These are phyloP conservation scores for Penicillium sp. DNA, from an alignment of 2,329 filamentous ascomycete genomes.

Conservation along the genomic window DNA sequence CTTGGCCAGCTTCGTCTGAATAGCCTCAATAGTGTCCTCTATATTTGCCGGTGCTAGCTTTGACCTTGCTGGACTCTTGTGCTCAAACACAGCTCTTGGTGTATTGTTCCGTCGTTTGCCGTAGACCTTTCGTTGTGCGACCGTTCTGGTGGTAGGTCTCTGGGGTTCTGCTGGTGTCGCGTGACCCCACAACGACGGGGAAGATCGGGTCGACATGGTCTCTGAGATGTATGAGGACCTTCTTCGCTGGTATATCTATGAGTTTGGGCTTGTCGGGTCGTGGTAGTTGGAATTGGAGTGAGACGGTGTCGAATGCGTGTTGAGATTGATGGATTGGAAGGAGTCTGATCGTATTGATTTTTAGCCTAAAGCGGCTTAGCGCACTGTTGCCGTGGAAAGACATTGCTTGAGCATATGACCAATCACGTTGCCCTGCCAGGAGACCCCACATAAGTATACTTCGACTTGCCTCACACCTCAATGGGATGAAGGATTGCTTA, in stretches of 20 bases:
- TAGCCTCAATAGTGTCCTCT: constrained; percentile 23
- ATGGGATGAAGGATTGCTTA: too few species aligned
- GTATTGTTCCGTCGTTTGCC: constrained; percentile 39
- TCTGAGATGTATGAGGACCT: neutral
- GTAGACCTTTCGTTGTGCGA: constrained; percentile 37
- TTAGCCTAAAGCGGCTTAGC: constrained; percentile 30
- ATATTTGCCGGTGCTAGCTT: constrained; percentile 1
- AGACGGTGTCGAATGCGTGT: neutral
- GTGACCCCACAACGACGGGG: constrained; percentile 17
- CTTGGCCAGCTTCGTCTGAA: constrained; percentile 31
- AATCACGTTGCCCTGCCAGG: constrained; percentile 8
- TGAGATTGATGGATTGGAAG: neutral
- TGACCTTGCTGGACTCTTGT: constrained; percentile 29
- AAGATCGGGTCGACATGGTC: constrained; percentile 19
- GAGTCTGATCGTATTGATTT: constrained; percentile 28
- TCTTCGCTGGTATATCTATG: neutral
- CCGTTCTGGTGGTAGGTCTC: constrained; percentile 28
- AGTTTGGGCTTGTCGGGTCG: neutral
- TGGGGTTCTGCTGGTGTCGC: constrained; percentile 23
- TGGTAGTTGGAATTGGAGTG: neutral
- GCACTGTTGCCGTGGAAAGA: constrained; percentile 30
- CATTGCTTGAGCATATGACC: neutral
- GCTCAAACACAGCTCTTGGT: constrained; percentile 39
- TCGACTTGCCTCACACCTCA: neutral
- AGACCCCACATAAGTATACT: neutral